Conservation (phyloP, 1,284 basidiomycete species). For the Apiotrichum laibachii region DNA sequence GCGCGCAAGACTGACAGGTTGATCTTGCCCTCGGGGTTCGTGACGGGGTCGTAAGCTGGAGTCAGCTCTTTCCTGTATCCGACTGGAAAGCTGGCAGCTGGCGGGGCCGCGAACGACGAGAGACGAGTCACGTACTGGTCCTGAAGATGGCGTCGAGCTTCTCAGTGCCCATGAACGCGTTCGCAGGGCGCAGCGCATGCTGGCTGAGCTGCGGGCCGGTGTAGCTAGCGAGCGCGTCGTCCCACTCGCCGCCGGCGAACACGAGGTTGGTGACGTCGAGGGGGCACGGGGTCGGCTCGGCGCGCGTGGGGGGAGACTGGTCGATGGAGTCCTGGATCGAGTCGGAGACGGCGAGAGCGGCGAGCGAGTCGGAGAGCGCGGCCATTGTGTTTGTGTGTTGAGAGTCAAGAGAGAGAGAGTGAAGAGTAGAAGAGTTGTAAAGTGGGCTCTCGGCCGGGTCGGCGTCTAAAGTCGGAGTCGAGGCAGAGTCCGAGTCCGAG, state of each 20-base stretch:
- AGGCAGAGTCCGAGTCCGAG: too few species aligned
- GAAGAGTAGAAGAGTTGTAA: too few species aligned
- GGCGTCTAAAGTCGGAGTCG: too few species aligned
- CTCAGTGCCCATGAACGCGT: constrained; percentile 4
- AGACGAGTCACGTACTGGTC: constrained; percentile 12
- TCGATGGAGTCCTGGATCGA: neutral
- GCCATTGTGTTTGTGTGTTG: neutral
- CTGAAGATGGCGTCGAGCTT: constrained; percentile 17
- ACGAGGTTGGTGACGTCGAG: constrained; percentile 6
- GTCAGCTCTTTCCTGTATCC: neutral
- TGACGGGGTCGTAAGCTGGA: constrained; percentile 13
- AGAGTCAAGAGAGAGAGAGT: too few species aligned
- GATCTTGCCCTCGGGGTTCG: constrained; percentile 16
- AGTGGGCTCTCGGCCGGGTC: too few species aligned
- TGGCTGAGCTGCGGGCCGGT: constrained; percentile 11
- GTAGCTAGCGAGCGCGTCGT: constrained; percentile 9
- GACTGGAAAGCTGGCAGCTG: neutral
- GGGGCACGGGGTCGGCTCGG: neutral
- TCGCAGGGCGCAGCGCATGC: constrained; percentile 1
- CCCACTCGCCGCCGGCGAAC: constrained; percentile 14
- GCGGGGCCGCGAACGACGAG: neutral
- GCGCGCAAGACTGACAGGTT: constrained; percentile 12
- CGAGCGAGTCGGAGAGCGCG: neutral
- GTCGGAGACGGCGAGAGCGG: neutral
- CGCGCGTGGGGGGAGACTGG: neutral